A percentile compares a stretch with the other conserved stretches of the same genome.
These are phyloP conservation scores for Vanrija humicola DNA, from an alignment of 1,284 basidiomycete species.

Conservation along the genomic window DNA sequence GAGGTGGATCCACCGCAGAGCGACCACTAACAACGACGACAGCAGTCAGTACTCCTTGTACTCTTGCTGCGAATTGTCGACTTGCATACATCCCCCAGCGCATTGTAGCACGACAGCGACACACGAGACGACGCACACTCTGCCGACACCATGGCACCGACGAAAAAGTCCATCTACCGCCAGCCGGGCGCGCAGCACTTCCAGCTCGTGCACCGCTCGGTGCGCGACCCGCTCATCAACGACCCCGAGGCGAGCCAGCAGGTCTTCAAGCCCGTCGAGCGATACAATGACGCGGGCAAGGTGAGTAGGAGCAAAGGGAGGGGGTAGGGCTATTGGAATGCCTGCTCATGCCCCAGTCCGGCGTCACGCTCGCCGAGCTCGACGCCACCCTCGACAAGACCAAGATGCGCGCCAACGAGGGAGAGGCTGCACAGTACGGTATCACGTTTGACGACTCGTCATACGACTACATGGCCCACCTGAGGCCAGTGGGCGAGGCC, in stretches of 20 bases:
- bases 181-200: constrained; percentile 85
- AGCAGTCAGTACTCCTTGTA: too few species aligned
- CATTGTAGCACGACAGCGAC: neutral
- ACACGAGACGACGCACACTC: neutral
- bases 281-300: constrained; percentile 56
- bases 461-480: constrained; percentile 99
- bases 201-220: constrained; percentile 94
- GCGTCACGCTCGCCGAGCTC: constrained; percentile 61
- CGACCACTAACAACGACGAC: too few species aligned
- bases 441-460: constrained; percentile 96
- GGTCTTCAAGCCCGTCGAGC: constrained; percentile 77
- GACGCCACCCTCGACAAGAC: constrained; percentile 40
- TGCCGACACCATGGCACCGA: constrained; percentile 49
- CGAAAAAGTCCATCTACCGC: constrained; percentile 73
- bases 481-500: constrained; percentile 73
- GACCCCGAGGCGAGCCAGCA: constrained; percentile 85
- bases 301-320: constrained; percentile 50
- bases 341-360: constrained; percentile 23
- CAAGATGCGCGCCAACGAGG: constrained; percentile 53
- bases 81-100: too few species aligned
- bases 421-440: constrained; percentile 86
- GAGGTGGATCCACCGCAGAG: constrained; percentile 1
- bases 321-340: neutral
- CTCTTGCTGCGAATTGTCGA: too few species aligned
- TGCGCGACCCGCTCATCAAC: constrained; percentile 90